Evolutionary conservation across 148 eudicot genomes (phyloP).

Genomic region (Vaccinium vitisidaea): DNA sequence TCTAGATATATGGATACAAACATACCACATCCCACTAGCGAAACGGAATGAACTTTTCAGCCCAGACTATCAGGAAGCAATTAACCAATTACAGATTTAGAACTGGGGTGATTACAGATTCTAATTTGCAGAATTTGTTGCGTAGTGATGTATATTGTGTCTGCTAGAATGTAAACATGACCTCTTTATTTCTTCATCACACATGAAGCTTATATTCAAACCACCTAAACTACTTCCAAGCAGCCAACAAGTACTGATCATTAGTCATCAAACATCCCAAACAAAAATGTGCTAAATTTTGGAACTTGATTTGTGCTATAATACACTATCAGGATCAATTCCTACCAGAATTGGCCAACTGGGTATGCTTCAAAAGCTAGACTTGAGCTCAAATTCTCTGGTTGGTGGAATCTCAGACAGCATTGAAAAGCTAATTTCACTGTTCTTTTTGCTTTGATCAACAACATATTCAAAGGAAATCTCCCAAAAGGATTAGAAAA

Average conservation of each 20-base stretch:
- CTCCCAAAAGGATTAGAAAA: constrained; percentile 44
- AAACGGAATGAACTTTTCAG: too few species aligned
- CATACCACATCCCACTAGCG: too few species aligned
- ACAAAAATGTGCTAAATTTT: constrained; percentile 40
- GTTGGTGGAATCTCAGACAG: constrained; percentile 46
- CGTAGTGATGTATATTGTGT: neutral
- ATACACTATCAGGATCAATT: constrained; percentile 47
- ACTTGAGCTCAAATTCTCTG: constrained; percentile 67
- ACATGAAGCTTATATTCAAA: constrained; percentile 11
- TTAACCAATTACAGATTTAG: too few species aligned
- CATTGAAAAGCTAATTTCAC: constrained; percentile 36
- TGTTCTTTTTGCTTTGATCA: constrained; percentile 65
- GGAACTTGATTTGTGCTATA: constrained; percentile 76
- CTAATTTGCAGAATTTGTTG: too few species aligned
- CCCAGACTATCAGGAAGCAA: too few species aligned
- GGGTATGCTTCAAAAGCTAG: constrained; percentile 66
- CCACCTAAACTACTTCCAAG: neutral
- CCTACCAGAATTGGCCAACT: constrained; percentile 59
- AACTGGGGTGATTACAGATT: too few species aligned
- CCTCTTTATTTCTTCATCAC: neutral
- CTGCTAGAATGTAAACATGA: neutral
- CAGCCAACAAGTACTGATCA: neutral
- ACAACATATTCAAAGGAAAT: constrained; percentile 43
- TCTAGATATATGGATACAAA: too few species aligned
- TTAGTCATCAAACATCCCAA: neutral